Evolutionary conservation across 179 eudicot genomes (phyloP), one percentile per base, ranked within the genome.

Genomic region (Patellifolia procumbens): DNA sequence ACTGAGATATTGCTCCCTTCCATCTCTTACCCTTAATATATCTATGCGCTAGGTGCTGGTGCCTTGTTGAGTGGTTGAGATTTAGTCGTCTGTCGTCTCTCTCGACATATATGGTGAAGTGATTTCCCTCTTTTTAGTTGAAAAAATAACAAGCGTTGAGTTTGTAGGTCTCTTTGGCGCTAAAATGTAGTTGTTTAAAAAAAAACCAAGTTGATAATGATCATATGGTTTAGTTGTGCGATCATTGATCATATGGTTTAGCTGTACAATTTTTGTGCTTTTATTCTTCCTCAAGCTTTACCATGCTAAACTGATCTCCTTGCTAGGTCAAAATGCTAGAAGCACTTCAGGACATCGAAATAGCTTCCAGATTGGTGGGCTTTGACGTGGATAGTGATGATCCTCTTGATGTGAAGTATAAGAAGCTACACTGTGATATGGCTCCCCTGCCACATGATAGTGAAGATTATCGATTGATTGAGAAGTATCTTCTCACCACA

Each of bases 321-420:
- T 86, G 69, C 62, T 79, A 94, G 99, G 96, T 96, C 75, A 94
- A 93, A 91, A 96, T 96, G 98, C 72, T 96, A 52, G 99, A 96
- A 88, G 99, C 99, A 73, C 99, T 93, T 66, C 99, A 96, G 79
- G 98, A 96, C 75, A 96, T 96, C 80, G 99, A 96, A 84, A 90
- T 96, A 84, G 99, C 99, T 79, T 96, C 99, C 29, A 89, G 91
- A 81, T 78, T 96, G 76, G 99, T 94, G 56, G 99, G 99, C 73
- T 96, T 96, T 90, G 99, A 90, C 72, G 88, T 17, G 52, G 92
- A 90, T 75, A 82, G 80, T 82, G 88, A 81, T 72, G 99, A 89
- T 52, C 80, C 98, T 37, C 84, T 96, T 76, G 99, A 96, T 77
- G 91, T 85, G 16, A 96, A 96, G 73, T 96, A 96, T 80, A 82